A percentile compares a stretch with the other conserved stretches of the same genome.
These are phyloP conservation scores for Vaccinium vitisidaea DNA, from an alignment of 148 eudicot species.

Conservation along the genomic window DNA sequence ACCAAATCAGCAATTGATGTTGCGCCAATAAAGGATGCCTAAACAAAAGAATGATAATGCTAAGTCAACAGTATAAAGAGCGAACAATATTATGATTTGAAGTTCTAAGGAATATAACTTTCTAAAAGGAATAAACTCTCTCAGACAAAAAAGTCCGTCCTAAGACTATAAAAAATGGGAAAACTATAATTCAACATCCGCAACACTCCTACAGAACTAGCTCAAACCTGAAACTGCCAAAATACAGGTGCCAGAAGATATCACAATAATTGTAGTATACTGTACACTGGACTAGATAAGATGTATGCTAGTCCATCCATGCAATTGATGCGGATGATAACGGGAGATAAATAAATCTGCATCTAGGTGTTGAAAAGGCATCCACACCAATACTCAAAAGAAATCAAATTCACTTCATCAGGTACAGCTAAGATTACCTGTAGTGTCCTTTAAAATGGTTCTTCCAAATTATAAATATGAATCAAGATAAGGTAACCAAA, in stretches of 20 bases:
- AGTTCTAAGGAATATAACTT: not conserved
- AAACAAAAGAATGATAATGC: slow-evolving; percentile 7
- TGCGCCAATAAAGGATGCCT: slow-evolving; percentile 91
- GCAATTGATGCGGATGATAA: not conserved
- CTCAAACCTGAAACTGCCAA: not conserved
- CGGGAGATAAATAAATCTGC: not conserved
- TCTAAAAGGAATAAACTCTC: not conserved
- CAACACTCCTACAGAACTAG: not conserved
- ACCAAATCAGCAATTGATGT: slow-evolving; percentile 91
- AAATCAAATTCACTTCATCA: not conserved
- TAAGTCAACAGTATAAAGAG: not conserved
- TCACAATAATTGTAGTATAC: not conserved
- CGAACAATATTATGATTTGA: not conserved
- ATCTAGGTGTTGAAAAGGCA: not conserved
- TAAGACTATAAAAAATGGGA: not conserved
- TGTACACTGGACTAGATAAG: not conserved
- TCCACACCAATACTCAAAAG: not conserved
- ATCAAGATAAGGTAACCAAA: not conserved
- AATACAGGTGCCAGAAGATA: not conserved
- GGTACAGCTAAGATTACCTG: not conserved
- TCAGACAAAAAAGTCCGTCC: not conserved
- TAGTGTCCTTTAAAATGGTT: not conserved
- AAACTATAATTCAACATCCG: not conserved
- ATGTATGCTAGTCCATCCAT: not conserved
- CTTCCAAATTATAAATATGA: not conserved